These are phyloP conservation scores for Clonostachys solani DNA, from an alignment of 2,329 filamentous ascomycete genomes.

Conservation along the genomic window DNA sequence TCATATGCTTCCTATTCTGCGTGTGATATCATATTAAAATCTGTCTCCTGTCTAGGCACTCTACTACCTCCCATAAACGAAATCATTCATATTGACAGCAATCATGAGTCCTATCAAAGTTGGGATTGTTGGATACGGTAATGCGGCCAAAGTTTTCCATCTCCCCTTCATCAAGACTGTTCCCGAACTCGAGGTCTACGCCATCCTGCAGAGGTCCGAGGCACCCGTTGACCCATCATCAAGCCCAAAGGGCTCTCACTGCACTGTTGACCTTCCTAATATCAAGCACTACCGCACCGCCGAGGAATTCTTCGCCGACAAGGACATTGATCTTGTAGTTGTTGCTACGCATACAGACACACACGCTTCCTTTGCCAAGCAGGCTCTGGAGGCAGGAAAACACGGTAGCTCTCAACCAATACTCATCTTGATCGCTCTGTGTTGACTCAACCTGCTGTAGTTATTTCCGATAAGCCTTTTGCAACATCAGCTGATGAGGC, in stretches of 20 bases:
- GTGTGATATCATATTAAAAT: too few species aligned
- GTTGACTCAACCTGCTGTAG: neutral
- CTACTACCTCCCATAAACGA: too few species aligned
- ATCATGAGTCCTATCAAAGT: slow-evolving; percentile 31
- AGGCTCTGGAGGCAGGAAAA: slow-evolving; percentile 65
- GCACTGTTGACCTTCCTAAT: slow-evolving; percentile 51
- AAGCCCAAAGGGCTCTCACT: slow-evolving; percentile 57
- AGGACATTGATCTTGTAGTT: slow-evolving; percentile 65
- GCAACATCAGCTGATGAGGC: slow-evolving; percentile 70
- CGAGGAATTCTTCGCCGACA: slow-evolving; percentile 60
- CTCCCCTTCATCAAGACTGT: slow-evolving; percentile 71
- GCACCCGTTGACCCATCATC: slow-evolving; percentile 21
- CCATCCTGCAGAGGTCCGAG: slow-evolving; percentile 73
- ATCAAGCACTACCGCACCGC: slow-evolving; percentile 60
- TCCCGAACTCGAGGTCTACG: slow-evolving; percentile 62
- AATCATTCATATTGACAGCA: neutral
- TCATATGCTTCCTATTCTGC: too few species aligned
- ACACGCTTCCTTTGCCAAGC: slow-evolving; percentile 62
- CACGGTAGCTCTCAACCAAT: slow-evolving; percentile 37
- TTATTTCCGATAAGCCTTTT: slow-evolving; percentile 67
- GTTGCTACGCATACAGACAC: slow-evolving; percentile 68
- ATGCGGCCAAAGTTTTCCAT: slow-evolving; percentile 75
- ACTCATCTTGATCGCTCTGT: neutral
- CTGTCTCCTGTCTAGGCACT: too few species aligned
- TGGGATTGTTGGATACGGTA: slow-evolving; percentile 46